A percentile compares a stretch with the other conserved stretches of the same genome.
These are phyloP conservation scores for Aspergillus japonicus DNA, from an alignment of 2,329 filamentous ascomycete species.

Conservation along the genomic window DNA sequence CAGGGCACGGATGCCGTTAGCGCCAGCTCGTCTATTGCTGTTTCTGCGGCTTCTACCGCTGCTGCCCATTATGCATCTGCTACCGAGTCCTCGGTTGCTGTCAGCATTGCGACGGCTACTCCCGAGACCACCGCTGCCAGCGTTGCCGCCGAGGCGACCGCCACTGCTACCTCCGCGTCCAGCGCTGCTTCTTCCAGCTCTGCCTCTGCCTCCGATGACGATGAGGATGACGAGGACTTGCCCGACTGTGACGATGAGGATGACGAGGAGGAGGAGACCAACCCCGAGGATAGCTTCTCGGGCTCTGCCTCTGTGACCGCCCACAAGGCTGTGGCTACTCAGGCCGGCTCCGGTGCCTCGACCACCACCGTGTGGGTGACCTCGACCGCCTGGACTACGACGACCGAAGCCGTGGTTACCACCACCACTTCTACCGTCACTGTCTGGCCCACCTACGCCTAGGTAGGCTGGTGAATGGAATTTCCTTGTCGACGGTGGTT, in stretches of 20 bases:
- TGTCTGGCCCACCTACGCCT: constrained; percentile 9
- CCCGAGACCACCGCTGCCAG: not conserved
- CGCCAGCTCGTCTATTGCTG: not conserved
- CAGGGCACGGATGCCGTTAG: constrained; percentile 21
- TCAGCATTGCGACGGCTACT: not conserved
- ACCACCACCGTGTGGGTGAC: constrained; percentile 7
- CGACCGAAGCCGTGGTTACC: constrained; percentile 7
- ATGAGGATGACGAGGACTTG: constrained; percentile 1
- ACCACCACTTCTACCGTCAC: constrained; percentile 11
- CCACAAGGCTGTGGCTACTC: not conserved
- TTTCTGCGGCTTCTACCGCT: not conserved
- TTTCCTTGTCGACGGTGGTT: not conserved
- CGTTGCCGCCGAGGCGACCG: not conserved
- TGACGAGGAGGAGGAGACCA: not conserved
- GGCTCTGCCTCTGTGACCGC: not conserved
- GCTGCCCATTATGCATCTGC: not conserved
- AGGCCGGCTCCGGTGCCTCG: not conserved
- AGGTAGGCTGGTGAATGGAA: not conserved
- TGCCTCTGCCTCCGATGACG: not conserved
- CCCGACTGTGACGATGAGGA: not conserved
- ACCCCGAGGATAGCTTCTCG: not conserved
- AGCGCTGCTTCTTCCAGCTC: not conserved
- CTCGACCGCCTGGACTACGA: constrained; percentile 6
- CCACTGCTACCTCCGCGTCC: not conserved
- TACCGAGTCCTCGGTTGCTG: not conserved